phyloP scores from a whole-genome alignment of 2,329 filamentous ascomycete genomes.

The Venturia oleaginea region DNA sequence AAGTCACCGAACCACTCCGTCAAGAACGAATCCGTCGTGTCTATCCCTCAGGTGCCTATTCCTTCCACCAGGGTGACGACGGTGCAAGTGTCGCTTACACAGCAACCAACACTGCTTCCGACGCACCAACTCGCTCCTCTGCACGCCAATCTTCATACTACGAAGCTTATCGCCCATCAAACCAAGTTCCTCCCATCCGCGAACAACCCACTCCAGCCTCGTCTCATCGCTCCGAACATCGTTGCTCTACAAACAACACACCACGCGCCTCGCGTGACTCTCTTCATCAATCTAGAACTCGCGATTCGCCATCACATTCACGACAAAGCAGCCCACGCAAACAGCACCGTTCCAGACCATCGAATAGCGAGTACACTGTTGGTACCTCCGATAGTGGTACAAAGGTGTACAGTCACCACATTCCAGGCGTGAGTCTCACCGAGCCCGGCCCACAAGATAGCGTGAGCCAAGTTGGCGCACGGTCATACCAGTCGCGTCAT shows the following conservation, averaged over 20 bases:
- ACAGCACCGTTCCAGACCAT: constrained; percentile 24
- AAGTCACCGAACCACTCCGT: constrained; percentile 7
- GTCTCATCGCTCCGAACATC: neutral
- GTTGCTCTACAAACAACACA: constrained; percentile 1
- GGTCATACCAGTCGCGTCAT: neutral
- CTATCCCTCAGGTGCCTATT: constrained; percentile 34
- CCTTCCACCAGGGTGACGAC: constrained; percentile 37
- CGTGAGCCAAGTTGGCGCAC: constrained; percentile 30
- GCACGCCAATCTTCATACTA: constrained; percentile 25
- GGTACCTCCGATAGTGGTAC: constrained; percentile 34
- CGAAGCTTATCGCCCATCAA: constrained; percentile 15
- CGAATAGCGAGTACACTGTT: constrained; percentile 30
- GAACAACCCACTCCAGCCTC: constrained; percentile 10
- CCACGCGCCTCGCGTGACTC: constrained; percentile 9
- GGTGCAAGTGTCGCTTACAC: constrained; percentile 39
- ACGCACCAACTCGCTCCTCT: constrained; percentile 10
- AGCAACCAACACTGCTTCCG: constrained; percentile 21
- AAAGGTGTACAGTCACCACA: constrained; percentile 48
- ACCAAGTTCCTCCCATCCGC: constrained; percentile 2
- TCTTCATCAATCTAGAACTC: neutral
- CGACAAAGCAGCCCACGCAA: constrained; percentile 25
- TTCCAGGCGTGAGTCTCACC: constrained; percentile 41
- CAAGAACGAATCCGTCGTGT: constrained; percentile 22
- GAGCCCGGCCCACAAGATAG: constrained; percentile 29
- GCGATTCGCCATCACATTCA: constrained; percentile 11